Conservation (phyloP, 2,329 filamentous ascomycete genomes). For the Myriosclerotinia scirpicola region DNA sequence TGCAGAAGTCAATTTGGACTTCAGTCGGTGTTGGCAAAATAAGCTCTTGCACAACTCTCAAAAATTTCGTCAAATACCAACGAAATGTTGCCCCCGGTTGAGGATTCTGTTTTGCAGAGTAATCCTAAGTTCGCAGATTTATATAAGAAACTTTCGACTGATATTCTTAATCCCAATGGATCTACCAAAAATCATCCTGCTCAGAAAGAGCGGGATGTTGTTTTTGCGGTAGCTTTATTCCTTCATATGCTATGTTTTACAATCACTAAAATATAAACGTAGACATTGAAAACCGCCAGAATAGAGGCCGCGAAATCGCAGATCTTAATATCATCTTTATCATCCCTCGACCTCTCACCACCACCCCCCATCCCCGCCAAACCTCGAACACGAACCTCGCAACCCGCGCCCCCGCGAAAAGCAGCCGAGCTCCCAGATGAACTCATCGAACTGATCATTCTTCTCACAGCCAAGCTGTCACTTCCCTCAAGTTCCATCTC, state of each 20-base stretch:
- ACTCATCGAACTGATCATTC: constrained; percentile 54
- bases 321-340: constrained; percentile 53
- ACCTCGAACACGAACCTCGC: constrained; percentile 29
- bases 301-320: constrained; percentile 51
- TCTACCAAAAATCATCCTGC: constrained; percentile 55
- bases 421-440: constrained; percentile 43
- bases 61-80: not conserved
- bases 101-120: constrained; percentile 52
- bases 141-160: constrained; percentile 54
- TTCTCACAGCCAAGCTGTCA: constrained; percentile 50
- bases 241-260: not conserved
- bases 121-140: constrained; percentile 63
- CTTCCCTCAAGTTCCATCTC: constrained; percentile 40
- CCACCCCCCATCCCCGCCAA: constrained; percentile 35
- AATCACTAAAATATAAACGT: constrained; percentile 42
- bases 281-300: constrained; percentile 52
- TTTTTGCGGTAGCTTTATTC: constrained; percentile 50
- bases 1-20: not conserved
- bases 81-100: constrained; percentile 58
- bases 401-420: constrained; percentile 10
- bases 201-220: constrained; percentile 51
- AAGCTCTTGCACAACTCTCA: not conserved
- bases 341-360: constrained; percentile 44
- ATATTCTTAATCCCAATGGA: constrained; percentile 57
- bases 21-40: constrained; percentile 2